These are phyloP conservation scores for Cercis canadensis DNA, from an alignment of 306 rosid species.

Conservation along the genomic window DNA sequence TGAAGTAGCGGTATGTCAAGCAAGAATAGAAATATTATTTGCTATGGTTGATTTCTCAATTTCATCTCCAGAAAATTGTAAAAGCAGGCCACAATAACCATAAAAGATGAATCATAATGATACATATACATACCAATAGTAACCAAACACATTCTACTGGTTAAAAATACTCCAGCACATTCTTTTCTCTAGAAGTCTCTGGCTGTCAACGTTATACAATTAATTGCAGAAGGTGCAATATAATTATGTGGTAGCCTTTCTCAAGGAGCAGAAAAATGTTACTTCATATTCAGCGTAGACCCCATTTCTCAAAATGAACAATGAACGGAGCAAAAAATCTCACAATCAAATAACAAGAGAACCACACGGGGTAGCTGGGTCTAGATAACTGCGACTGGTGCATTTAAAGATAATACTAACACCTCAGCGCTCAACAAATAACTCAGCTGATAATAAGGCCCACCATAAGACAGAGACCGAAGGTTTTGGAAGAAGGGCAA, in stretches of 20 bases:
- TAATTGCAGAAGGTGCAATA: neutral
- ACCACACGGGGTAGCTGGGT: too few species aligned
- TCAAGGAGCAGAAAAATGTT: neutral
- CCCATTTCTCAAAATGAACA: neutral
- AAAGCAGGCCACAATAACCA: neutral
- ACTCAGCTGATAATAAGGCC: constrained; percentile 11
- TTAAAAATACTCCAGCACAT: neutral
- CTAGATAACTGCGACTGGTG: too few species aligned
- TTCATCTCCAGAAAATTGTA: neutral
- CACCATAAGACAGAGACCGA: constrained; percentile 13
- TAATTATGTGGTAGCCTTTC: neutral
- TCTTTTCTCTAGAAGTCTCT: neutral
- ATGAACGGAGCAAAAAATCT: neutral
- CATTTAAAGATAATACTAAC: neutral
- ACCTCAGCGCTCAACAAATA: neutral
- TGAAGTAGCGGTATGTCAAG: too few species aligned
- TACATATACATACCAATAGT: neutral
- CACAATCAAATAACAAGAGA: neutral
- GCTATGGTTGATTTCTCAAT: neutral
- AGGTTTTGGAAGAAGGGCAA: neutral
- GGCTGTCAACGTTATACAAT: neutral
- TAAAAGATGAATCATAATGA: neutral
- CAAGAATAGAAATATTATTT: neutral
- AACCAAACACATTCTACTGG: too few species aligned
- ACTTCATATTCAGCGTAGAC: neutral